Percentiles rank a stretch among this genome's conserved stretches.
phyloP scores from a whole-genome alignment of 306 rosid genomes.

The Glycine tomentella region DNA sequence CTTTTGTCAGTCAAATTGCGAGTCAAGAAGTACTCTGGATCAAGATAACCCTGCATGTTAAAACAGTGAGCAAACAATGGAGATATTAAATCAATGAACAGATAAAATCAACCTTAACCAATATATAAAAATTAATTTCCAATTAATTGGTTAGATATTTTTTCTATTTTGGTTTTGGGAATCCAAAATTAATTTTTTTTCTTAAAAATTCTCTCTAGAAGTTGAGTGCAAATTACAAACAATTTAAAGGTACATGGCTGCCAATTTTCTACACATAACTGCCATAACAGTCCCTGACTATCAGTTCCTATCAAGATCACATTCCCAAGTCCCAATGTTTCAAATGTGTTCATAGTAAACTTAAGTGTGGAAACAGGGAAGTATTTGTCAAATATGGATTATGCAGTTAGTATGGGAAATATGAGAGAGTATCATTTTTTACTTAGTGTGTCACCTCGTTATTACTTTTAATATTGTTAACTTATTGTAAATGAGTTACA shows the following conservation, averaged over 20 bases:
- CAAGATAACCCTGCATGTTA: constrained; percentile 80
- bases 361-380: background rate
- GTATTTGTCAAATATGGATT: no score
- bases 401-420: no score
- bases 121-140: constrained; percentile 9
- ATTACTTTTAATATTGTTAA: no score
- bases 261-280: background rate
- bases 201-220: background rate
- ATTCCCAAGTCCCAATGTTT: no score
- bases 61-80: background rate
- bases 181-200: background rate
- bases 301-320: background rate
- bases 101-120: background rate
- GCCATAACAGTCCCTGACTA: background rate
- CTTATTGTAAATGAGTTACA: no score
- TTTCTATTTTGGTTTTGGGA: background rate
- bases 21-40: constrained; percentile 92
- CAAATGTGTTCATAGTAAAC: background rate
- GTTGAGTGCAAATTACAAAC: background rate
- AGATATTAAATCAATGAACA: background rate
- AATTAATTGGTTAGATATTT: background rate
- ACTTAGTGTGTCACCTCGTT: no score
- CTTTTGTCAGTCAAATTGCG: constrained; percentile 67
- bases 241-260: background rate
- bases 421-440: no score